Conservation (phyloP, 345 rosid species). For the Camelina hispida region DNA sequence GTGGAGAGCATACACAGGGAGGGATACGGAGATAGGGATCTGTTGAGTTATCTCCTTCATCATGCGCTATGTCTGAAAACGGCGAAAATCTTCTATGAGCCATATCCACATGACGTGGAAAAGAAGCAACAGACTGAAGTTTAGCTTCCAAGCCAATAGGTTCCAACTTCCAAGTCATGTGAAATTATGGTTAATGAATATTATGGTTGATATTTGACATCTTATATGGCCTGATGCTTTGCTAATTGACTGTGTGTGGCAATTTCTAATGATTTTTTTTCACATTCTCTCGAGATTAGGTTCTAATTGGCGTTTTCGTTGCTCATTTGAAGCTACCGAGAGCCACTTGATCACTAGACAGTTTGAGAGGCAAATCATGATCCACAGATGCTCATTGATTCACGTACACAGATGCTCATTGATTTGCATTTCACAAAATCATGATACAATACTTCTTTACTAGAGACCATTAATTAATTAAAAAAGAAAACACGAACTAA, state of each 20-base stretch:
- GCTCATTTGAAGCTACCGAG: neutral
- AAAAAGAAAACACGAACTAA: constrained; percentile 17
- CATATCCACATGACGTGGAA: neutral
- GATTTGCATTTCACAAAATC: constrained; percentile 29
- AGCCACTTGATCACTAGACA: too few species aligned
- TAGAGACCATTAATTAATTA: constrained; percentile 27
- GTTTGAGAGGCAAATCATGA: too few species aligned
- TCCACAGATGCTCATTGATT: too few species aligned
- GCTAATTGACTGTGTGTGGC: neutral
- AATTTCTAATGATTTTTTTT: neutral
- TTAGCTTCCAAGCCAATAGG: constrained; percentile 9
- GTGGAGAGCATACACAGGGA: neutral
- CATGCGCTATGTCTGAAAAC: constrained; percentile 15
- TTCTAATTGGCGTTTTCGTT: neutral
- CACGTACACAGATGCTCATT: neutral
- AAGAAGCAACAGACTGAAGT: neutral
- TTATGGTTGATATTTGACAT: neutral
- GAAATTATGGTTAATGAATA: neutral
- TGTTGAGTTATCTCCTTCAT: neutral
- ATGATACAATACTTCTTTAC: constrained; percentile 28
- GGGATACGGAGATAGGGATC: neutral
- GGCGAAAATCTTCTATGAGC: neutral
- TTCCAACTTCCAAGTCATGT: neutral
- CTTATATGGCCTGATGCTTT: neutral
- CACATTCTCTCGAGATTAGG: neutral